Base-by-base conservation (phyloP, 2,329 filamentous ascomycete genomes). In the Tolypocladium ovalisporum region DNA sequence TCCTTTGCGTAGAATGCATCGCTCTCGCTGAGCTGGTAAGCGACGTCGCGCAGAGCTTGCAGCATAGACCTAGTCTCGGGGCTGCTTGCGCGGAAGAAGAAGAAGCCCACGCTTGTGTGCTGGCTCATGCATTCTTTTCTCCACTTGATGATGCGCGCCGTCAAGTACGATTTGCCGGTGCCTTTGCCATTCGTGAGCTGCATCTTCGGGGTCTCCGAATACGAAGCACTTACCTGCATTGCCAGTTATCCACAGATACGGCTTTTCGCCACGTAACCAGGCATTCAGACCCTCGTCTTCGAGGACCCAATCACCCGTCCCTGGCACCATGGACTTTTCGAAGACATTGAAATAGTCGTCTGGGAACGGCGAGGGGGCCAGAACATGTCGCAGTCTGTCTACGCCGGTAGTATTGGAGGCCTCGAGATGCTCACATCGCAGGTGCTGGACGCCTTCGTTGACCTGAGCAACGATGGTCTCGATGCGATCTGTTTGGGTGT, bases 1-100 rank as follows among this genome's bases (percentile, higher is more conserved):
- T 74, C 68, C 36, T 75, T 77, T 49, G 69, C 71, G 60, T 78
- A 79, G 34, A 70, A 71, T 0, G 73, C 70, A 54, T 79, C 76
- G 52, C 71, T 71, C 56, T 77, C 71, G 57, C 73, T 75, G 36
- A 79, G 68, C 58, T 79, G 76, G 58, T 75, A 77, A 0, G 77
- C 76, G 13, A 79, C 61, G 39, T 78, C 75, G 0, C 75, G 68
- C 6, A 79, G 66, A 1, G 75, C 76, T 56, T 76, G 74, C 12
- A 74, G 68, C 9, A 78, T 69, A 5, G 74, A 77, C 47, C 75
- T 65, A 0, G 75, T 76, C 39, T 76, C 70, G 1, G 76, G 74
- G 56, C 76, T 75, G 58, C 76, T 75, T 55, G 76, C 73, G 32
- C 75, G 72, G 63, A 79, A 78, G 64, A 76, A 79, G 56, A 78